Evolutionary conservation across 441 rosid species (phyloP).

Genomic region (Populus hybrid): DNA sequence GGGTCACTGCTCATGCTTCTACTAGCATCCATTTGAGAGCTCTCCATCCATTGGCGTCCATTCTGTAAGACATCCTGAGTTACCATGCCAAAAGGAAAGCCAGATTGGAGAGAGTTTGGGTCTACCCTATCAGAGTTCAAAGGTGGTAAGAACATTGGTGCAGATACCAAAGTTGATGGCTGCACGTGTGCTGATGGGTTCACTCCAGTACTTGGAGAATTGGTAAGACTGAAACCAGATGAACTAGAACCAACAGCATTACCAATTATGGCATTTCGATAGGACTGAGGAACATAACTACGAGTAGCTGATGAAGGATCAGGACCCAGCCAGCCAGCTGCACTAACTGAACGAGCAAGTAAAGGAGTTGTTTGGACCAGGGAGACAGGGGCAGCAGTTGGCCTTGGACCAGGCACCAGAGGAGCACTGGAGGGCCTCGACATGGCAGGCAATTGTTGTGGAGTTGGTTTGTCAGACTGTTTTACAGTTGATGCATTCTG

Average conservation of each 20-base stretch:
- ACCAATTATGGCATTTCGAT: slow-evolving; percentile 76
- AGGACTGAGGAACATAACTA: slow-evolving; percentile 65
- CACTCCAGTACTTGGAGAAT: slow-evolving; percentile 46
- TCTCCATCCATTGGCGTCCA: slow-evolving; percentile 63
- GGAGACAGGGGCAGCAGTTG: slow-evolving; percentile 54
- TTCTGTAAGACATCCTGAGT: slow-evolving; percentile 40
- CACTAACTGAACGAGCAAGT: slow-evolving; percentile 79
- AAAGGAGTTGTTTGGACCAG: slow-evolving; percentile 54
- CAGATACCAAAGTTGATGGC: slow-evolving; percentile 40
- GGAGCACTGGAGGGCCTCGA: slow-evolving; percentile 96
- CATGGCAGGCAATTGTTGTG: slow-evolving; percentile 44
- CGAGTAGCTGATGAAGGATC: slow-evolving; percentile 50
- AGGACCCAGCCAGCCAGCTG: slow-evolving; percentile 74
- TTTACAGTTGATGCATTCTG: slow-evolving; percentile 44
- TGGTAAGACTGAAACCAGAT: slow-evolving; percentile 41
- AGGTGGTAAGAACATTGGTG: slow-evolving; percentile 40
- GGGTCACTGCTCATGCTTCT: slow-evolving; percentile 32
- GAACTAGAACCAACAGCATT: slow-evolving; percentile 60
- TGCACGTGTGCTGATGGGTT: slow-evolving; percentile 46
- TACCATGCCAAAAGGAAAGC: slow-evolving; percentile 49
- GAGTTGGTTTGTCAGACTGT: slow-evolving; percentile 38
- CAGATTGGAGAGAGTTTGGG: slow-evolving; percentile 40
- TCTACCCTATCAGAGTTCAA: slow-evolving; percentile 42
- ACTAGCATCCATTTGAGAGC: slow-evolving; percentile 36
- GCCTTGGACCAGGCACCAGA: slow-evolving; percentile 51